A percentile compares a stretch with the other conserved stretches of the same genome.
These are phyloP conservation scores for Pythium insidiosum DNA, from an alignment of 352 stramenopile species.

Conservation along the genomic window DNA sequence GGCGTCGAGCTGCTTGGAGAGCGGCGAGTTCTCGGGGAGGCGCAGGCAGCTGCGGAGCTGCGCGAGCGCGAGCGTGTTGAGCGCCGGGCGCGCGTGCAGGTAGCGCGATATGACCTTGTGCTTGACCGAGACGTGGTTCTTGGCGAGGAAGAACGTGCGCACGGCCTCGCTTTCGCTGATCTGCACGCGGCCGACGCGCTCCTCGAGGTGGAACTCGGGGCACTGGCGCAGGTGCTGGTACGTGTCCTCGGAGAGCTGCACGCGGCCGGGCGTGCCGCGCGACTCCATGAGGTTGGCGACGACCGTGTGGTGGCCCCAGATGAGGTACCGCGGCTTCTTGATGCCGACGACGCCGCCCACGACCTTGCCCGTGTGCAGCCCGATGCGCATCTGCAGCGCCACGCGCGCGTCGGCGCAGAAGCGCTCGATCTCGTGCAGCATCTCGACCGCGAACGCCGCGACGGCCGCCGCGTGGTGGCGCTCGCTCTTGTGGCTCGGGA, in stretches of 20 bases:
- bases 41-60: slow-evolving; percentile 46
- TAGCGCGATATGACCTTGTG: slow-evolving; percentile 38
- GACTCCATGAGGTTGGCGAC: slow-evolving; percentile 80
- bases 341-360: slow-evolving; percentile 78
- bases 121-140: slow-evolving; percentile 38
- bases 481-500: slow-evolving; percentile 64
- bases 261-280: slow-evolving; percentile 34
- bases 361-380: slow-evolving; percentile 76
- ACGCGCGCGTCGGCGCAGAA: slow-evolving; percentile 63
- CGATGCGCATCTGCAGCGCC: slow-evolving; percentile 79
- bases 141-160: slow-evolving; percentile 37
- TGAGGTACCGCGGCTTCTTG: slow-evolving; percentile 82
- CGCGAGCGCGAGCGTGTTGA: slow-evolving; percentile 32
- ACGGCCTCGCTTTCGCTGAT: slow-evolving; percentile 50
- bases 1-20: slow-evolving; percentile 38
- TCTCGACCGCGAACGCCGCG: slow-evolving; percentile 73
- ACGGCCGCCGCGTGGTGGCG: slow-evolving; percentile 69
- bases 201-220: slow-evolving; percentile 44
- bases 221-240: slow-evolving; percentile 41
- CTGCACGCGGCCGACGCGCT: slow-evolving; percentile 32
- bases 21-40: slow-evolving; percentile 36
- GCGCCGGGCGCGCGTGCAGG: slow-evolving; percentile 23
- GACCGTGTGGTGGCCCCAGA: slow-evolving; percentile 75
- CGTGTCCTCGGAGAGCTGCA: slow-evolving; percentile 59
- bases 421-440: slow-evolving; percentile 76